Evolutionary conservation across 345 rosid species (phyloP), one percentile per base, ranked within the genome.

Genomic region (Murraya koenigii): DNA sequence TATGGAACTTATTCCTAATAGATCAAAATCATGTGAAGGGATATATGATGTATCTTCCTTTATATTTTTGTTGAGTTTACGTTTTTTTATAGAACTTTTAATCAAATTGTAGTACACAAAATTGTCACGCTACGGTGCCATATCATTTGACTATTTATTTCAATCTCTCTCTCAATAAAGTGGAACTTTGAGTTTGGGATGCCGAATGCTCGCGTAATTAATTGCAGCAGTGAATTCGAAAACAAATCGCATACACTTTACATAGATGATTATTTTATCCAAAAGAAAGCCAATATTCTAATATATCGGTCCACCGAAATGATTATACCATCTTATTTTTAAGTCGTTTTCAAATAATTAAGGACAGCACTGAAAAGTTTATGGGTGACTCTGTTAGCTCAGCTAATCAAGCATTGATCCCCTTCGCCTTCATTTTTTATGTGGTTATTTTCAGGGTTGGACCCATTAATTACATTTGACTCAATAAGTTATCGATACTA

Each of bases 1-100:
- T 4, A 74, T 1, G 19, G 69, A 74, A 74, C 69, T 44, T 74
- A 63, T 75, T 49, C 70, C n/a, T 32, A 63, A 6, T 28, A 19
- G 41, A 62, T 74, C 69, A 60, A 26, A 62, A 20, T 39, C 41
- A 28, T 28, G 44, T 41, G 60, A 41, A 62, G 13, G 58, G 26
- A 74, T 41, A 69, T 41, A 36, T 67, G 56, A 52, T 52, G 5
- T 6, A 19, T 52, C 22, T 11, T 67, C 17, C 39, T 32, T 59
- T 23, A 39, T 41, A 36, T 36, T 56, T 72, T 26, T 49, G 13
- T 6, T 47, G 74, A 7, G n/a, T 55, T 6, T 54, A 5, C 44
- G 20, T 32, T 55, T 52, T 56, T n/a, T 38, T 8, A n/a, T 6
- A 14, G 49, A 44, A 5, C 17, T 44, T 44, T 11, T 44, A 13